Conservation (phyloP, 805 yeast genomes). For the Alloascoidea africana region DNA sequence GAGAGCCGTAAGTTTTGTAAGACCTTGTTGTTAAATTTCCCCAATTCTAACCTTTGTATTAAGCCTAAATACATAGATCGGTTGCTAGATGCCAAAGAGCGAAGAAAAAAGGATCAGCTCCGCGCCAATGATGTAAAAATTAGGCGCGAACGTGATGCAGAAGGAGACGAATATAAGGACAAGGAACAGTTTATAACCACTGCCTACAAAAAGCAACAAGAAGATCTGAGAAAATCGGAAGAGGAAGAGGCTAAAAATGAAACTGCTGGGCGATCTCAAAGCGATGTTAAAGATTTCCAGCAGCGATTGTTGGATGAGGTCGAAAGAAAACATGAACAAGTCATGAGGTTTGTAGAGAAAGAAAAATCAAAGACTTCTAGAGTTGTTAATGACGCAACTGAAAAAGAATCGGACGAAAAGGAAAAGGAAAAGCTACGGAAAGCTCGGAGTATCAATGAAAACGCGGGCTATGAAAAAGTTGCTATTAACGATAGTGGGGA, state of each 20-base stretch:
- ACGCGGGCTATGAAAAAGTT: slow-evolving; percentile 11
- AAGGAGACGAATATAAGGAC: slow-evolving; percentile 21
- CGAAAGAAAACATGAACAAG: slow-evolving; percentile 9
- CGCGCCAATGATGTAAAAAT: slow-evolving; percentile 21
- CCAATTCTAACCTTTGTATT: neutral
- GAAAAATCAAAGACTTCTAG: neutral
- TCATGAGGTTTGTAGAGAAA: slow-evolving; percentile 5
- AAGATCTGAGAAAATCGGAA: slow-evolving; percentile 12
- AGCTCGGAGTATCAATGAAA: slow-evolving; percentile 1
- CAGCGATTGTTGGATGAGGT: slow-evolving; percentile 9
- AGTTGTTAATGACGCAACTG: slow-evolving; percentile 2
- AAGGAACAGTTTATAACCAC: slow-evolving; percentile 33
- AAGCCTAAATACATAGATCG: slow-evolving; percentile 23
- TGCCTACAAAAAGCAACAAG: slow-evolving; percentile 26
- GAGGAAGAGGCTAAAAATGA: slow-evolving; percentile 8
- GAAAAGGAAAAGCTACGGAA: neutral
- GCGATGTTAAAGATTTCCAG: slow-evolving; percentile 9
- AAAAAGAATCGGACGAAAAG: neutral
- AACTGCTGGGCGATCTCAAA: slow-evolving; percentile 4
- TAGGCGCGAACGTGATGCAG: slow-evolving; percentile 23
- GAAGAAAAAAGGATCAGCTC: slow-evolving; percentile 30
- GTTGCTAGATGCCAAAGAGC: slow-evolving; percentile 27
- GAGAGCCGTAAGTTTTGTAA: slow-evolving; percentile 2
- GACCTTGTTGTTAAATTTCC: slow-evolving; percentile 1
- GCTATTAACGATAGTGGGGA: slow-evolving; percentile 13